Base-by-base conservation (phyloP, 208 protist species). In the Naegleria gruberi region DNA sequence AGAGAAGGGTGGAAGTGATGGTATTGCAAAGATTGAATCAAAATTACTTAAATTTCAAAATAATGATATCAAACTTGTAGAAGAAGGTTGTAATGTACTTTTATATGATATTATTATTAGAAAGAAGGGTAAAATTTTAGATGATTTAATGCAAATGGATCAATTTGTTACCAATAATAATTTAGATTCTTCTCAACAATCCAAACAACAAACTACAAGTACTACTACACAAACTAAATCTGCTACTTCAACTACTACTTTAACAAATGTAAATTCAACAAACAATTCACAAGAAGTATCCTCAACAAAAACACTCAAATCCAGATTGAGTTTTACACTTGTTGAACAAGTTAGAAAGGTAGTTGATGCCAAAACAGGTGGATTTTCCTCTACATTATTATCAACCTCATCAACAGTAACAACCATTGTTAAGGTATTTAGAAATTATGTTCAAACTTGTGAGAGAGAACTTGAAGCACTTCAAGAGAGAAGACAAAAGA, bases 61-160 rank as follows among this genome's bases (percentile, higher is more conserved):
- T 34, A 41, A 41, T 82, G 4, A 40, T 15, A 82, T 46, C 8
- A 86, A 86, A 44, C 82, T 86, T 30, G 43, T 86, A 17, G 82
- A 86, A 86, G 41, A 86, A n/a, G 34, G 82, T 46, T 86, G 82
- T 86, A 86, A 34, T 46, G 34, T 44, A 23, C 43, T 86, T 6
- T 30, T 42, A 6, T 23, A 47, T 42, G 82, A 86, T 47, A 40
- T 86, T 8, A 40, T 86, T 30, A 10, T 46, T 10, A 43, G 82
- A 47, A 43, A 46, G 15, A 46, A 46, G 43, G 82, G 82, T 47
- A 42, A 34, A 34, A 44, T 86, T 47, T 26, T 86, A 12, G 82
- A 86, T 46, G 82, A 86, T 30, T 30, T 65, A 10, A 30, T 65
- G 51, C 51, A 65, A 65, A 65, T 23, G 2, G 51, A 65, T 65